Conservation (phyloP, 2,329 filamentous ascomycete genomes). For the Colletotrichum sp. region DNA sequence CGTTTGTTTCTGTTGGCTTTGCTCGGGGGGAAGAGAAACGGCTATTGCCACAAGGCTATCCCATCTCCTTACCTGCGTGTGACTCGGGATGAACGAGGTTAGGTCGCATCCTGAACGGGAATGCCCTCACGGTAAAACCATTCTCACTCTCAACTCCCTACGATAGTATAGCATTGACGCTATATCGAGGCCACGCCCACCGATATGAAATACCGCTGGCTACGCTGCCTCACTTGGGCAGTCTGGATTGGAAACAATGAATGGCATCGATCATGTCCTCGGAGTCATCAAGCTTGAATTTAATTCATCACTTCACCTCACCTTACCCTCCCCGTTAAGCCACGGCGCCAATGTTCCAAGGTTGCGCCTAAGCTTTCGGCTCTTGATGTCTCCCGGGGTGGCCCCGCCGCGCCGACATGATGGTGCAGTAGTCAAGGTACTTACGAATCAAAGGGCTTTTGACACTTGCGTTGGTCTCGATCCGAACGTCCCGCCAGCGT, state of each 20-base stretch:
- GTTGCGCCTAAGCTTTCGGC: background rate
- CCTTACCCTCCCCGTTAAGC: background rate
- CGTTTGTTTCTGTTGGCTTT: background rate
- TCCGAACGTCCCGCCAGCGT: constrained; percentile 13
- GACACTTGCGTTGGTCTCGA: constrained; percentile 7
- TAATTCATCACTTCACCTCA: background rate
- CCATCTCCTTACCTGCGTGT: background rate
- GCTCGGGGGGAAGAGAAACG: background rate
- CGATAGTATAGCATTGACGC: background rate
- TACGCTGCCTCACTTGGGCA: background rate
- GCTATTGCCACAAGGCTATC: background rate
- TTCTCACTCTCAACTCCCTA: background rate
- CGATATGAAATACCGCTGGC: background rate
- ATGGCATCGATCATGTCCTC: background rate
- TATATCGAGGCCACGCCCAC: background rate
- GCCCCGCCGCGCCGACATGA: constrained; percentile 2
- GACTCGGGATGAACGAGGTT: background rate
- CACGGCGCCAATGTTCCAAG: background rate
- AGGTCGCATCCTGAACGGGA: background rate
- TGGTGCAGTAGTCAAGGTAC: background rate
- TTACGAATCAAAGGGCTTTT: background rate
- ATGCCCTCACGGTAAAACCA: background rate
- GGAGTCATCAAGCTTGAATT: background rate
- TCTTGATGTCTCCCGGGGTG: background rate
- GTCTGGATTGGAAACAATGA: background rate